Base-by-base conservation (phyloP, 768 basidiomycete species). In the Cyclocybe cylindracea region DNA sequence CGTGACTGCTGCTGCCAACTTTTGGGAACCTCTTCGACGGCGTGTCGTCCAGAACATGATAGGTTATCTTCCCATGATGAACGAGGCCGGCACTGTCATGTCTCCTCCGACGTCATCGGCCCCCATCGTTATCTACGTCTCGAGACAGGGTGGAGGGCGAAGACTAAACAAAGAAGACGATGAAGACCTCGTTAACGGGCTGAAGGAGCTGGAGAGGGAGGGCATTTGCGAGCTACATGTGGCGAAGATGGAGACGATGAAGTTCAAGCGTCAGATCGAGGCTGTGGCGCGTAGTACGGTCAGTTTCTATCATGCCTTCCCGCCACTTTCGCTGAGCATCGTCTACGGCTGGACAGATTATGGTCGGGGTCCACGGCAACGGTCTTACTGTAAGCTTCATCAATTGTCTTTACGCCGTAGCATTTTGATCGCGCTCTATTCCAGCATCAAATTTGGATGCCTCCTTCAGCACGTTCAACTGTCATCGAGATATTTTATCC, bases 401-500 rank as follows among this genome's bases (percentile, higher is more conserved):
- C 24, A 6, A 16, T 42, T 8, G 8, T 31, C 14, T 54, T 19
- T 40, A 45, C 18, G 41, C 37, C 29, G 42, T 46, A 50, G 39
- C 39, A 29, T 34, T 5, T 38, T 41, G 32, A 4, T 42, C 10
- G 29, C 37, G 39, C 53, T 47, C 24, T 2, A 16, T 24, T 24
- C 1, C 46, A 67, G 56, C 86, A 88, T 61, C 73, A 87, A 39
- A 72, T 89, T 50, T 78, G 82, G 77, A 86, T 88, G 86, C 80
- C 85, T 32, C 71, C 74, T 11, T 83, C 83, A 4, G 75, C 78
- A 1, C 66, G 78, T 35, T 78, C 84, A 16, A 80, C 85, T 10
- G 79, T 87, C 9, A 81, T 89, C 56, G 87, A 89, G 65, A 79
- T 88, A n/a, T 79, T 87, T 64, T 80, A 69, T 58, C 84, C 84